These are phyloP conservation scores for Penicillium sp. DNA, from an alignment of 2,329 filamentous ascomycete species.

Conservation along the genomic window DNA sequence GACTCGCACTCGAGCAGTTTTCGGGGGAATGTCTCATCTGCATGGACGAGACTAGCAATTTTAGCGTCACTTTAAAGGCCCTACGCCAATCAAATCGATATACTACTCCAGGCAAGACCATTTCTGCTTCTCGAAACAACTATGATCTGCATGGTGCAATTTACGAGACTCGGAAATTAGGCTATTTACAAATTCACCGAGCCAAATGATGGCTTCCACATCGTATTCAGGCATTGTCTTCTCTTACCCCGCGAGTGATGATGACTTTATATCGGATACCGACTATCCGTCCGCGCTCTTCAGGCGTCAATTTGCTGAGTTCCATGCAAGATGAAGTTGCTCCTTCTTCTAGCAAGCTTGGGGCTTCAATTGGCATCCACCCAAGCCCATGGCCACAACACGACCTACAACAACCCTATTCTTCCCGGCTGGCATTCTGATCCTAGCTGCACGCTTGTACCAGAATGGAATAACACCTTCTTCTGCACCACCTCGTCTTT, in stretches of 20 bases:
- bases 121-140: neutral
- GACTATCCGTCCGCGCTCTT: neutral
- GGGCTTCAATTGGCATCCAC: neutral
- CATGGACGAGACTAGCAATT: neutral
- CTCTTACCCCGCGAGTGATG: neutral
- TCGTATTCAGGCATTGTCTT: neutral
- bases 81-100: neutral
- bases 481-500: slow-evolving; percentile 52
- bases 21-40: neutral
- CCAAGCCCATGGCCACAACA: neutral
- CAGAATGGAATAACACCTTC: slow-evolving; percentile 36
- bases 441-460: slow-evolving; percentile 48
- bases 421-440: slow-evolving; percentile 52
- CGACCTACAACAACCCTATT: slow-evolving; percentile 42
- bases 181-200: neutral
- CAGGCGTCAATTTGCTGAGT: neutral
- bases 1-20: neutral
- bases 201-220: neutral
- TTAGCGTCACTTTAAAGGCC: neutral
- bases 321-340: slow-evolving; percentile 2
- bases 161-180: neutral
- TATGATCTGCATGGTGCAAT: neutral
- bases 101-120: neutral
- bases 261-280: neutral
- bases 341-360: neutral